phyloP scores from a whole-genome alignment of 1,284 basidiomycete species.

The Papiliotrema nemorosa region DNA sequence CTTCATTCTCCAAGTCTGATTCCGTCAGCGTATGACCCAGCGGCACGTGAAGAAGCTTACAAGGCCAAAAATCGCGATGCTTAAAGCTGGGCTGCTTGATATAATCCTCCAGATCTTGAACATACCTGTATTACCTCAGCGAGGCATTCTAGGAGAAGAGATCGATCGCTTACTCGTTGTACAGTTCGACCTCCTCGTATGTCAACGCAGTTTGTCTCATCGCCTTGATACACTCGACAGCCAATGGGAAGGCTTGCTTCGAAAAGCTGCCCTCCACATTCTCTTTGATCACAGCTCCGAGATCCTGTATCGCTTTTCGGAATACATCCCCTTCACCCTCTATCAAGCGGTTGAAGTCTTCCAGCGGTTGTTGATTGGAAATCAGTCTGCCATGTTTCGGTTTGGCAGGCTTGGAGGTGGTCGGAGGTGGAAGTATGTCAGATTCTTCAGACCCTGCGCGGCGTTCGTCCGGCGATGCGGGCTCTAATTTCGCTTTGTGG shows the following conservation, averaged over 20 bases:
- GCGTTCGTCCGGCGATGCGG: conserved; percentile 38
- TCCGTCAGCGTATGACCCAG: background rate
- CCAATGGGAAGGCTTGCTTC: conserved; percentile 60
- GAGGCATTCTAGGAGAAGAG: background rate
- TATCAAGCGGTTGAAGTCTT: conserved; percentile 69
- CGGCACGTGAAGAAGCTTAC: conserved; percentile 17
- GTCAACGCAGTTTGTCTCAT: conserved; percentile 63
- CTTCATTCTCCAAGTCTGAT: conserved; percentile 39
- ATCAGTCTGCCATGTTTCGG: conserved; percentile 51
- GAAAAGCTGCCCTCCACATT: conserved; percentile 68
- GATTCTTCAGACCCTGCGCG: conserved; percentile 19
- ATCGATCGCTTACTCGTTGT: conserved; percentile 37
- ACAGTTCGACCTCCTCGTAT: conserved; percentile 47
- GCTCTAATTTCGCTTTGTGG: conserved; percentile 52
- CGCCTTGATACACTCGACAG: conserved; percentile 66
- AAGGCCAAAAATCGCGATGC: conserved; percentile 46
- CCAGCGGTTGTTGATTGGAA: conserved; percentile 66
- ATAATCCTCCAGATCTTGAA: conserved; percentile 31
- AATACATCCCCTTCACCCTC: conserved; percentile 67
- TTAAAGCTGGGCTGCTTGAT: conserved; percentile 40
- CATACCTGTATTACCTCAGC: conserved; percentile 17
- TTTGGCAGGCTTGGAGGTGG: conserved; percentile 16
- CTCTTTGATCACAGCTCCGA: conserved; percentile 66
- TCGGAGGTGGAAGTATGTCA: conserved; percentile 48
- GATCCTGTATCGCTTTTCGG: conserved; percentile 67